These are phyloP conservation scores for Brettanomyces nanus DNA, from an alignment of 805 yeast species.

Conservation along the genomic window DNA sequence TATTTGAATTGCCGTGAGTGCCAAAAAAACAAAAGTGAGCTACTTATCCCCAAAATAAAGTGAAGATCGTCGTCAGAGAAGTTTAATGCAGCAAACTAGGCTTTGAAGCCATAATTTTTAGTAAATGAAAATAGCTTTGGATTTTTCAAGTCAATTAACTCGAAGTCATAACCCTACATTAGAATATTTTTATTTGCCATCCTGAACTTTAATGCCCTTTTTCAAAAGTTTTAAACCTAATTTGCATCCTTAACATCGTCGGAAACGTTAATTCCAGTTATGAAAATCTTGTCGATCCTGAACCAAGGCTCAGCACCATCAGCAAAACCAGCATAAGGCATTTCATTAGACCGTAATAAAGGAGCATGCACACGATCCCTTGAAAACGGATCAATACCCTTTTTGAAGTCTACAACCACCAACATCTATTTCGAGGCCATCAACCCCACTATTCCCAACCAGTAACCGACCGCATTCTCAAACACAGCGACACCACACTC, in stretches of 20 bases:
- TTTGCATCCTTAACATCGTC: conserved; percentile 36
- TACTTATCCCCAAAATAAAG: neutral
- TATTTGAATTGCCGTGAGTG: neutral
- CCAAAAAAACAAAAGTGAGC: neutral
- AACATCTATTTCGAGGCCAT: conserved; percentile 44
- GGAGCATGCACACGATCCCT: conserved; percentile 6
- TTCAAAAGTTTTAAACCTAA: conserved; percentile 40
- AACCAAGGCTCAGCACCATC: conserved; percentile 41
- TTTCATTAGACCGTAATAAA: conserved; percentile 2
- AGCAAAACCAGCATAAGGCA: neutral
- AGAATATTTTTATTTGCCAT: conserved; percentile 35
- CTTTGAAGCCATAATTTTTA: neutral
- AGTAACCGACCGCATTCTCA: neutral
- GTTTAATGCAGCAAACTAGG: neutral
- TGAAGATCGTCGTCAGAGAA: neutral
- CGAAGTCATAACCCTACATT: conserved; percentile 30
- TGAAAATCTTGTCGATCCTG: conserved; percentile 40
- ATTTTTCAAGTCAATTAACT: neutral
- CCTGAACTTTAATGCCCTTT: conserved; percentile 34
- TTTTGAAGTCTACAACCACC: conserved; percentile 19
- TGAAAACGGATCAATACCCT: neutral
- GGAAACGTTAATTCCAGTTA: conserved; percentile 36
- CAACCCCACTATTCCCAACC: conserved; percentile 35
- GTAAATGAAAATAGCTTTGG: neutral
- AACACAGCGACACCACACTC: conserved; percentile 23